Percentiles rank a stretch among this genome's conserved stretches.
Conservation (phyloP, 2,329 filamentous ascomycete genomes). For the Zymoseptoria passerinii region DNA sequence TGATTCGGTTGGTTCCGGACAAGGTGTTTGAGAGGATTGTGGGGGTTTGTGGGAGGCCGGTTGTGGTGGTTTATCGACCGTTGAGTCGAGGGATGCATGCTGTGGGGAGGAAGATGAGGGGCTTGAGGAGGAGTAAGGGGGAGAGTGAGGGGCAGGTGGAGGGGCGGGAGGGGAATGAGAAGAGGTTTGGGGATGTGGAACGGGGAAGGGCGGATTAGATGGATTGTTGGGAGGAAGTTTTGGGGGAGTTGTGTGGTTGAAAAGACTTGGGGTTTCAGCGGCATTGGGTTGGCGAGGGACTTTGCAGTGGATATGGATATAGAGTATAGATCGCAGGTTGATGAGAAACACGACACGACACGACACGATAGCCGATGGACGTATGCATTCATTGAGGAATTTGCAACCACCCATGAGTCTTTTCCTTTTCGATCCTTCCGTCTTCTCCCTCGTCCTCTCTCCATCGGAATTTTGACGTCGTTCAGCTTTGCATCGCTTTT, state of each 20-base stretch:
- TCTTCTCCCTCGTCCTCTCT: too few relatives aligned
- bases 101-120: constrained; percentile 7
- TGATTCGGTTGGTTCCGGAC: constrained; percentile 79
- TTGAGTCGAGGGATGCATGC: constrained; percentile 15
- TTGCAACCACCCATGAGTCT: too few relatives aligned
- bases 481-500: too few relatives aligned
- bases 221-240: neutral
- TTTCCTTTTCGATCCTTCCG: too few relatives aligned
- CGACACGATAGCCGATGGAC: too few relatives aligned
- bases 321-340: constrained; percentile 3
- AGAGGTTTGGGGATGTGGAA: constrained; percentile 10
- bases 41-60: constrained; percentile 32
- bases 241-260: neutral
- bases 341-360: too few relatives aligned
- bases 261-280: constrained; percentile 2
- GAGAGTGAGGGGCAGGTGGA: constrained; percentile 13
- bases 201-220: constrained; percentile 1
- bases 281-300: neutral
- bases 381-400: too few relatives aligned
- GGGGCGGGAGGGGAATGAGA: constrained; percentile 4
- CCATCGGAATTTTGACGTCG: too few relatives aligned
- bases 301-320: neutral
- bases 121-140: constrained; percentile 11
- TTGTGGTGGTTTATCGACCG: constrained; percentile 14
- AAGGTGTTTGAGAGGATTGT: constrained; percentile 43